A percentile compares a stretch with the other conserved stretches of the same genome.
phyloP scores from a whole-genome alignment of 257 asterid genomes.

The Solanum bukasovii region DNA sequence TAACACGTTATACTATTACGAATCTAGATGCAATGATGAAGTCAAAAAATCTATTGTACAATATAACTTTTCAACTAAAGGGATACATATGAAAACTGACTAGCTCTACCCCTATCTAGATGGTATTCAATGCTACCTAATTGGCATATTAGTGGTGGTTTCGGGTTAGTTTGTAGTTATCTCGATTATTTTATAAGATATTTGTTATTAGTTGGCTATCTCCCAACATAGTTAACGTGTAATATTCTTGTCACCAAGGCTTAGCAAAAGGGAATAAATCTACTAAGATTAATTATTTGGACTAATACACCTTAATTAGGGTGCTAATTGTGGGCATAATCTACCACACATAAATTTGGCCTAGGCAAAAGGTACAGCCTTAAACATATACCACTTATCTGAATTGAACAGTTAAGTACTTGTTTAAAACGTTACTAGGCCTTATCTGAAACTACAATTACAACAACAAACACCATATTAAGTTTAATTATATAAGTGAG shows the following conservation, averaged over 20 bases:
- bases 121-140: neutral
- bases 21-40: neutral
- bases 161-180: neutral
- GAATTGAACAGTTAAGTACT: neutral
- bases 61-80: neutral
- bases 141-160: neutral
- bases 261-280: neutral
- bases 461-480: neutral
- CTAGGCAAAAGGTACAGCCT: neutral
- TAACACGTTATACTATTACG: neutral
- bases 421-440: neutral
- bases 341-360: neutral
- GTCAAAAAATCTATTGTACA: no score
- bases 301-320: neutral
- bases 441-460: neutral
- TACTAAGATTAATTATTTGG: neutral
- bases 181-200: neutral
- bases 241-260: neutral
- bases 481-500: neutral
- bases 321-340: neutral
- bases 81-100: neutral
- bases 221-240: neutral
- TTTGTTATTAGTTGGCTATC: neutral
- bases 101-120: neutral
- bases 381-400: neutral